These are phyloP conservation scores for Acarospora socialis DNA, from an alignment of 2,329 filamentous ascomycete species.

Conservation along the genomic window DNA sequence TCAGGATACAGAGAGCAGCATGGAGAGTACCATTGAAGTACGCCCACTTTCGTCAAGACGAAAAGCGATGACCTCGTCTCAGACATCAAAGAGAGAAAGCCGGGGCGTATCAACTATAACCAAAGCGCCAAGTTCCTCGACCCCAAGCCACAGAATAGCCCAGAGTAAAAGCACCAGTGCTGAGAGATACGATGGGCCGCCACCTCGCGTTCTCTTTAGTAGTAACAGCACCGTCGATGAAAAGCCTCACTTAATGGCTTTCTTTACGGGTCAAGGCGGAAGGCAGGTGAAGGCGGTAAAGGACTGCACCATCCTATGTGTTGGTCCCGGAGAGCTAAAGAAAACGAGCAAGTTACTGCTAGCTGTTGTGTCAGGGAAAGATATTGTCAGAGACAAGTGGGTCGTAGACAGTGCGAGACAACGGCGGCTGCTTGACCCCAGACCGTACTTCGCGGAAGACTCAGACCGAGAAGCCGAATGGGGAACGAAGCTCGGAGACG, in stretches of 20 bases:
- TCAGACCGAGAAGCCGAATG: constrained; percentile 25
- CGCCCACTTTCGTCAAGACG: not conserved
- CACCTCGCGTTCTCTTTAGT: constrained; percentile 10
- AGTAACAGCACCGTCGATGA: constrained; percentile 8
- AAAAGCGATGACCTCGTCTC: constrained; percentile 4
- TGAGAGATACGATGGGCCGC: not conserved
- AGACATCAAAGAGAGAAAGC: too few relatives aligned
- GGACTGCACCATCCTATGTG: constrained; percentile 19
- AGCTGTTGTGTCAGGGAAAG: constrained; percentile 28
- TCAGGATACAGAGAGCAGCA: too few relatives aligned
- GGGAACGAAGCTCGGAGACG: constrained; percentile 22
- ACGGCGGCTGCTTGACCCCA: constrained; percentile 23
- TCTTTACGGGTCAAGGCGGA: constrained; percentile 7
- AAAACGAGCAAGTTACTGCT: constrained; percentile 33
- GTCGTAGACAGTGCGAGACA: constrained; percentile 24
- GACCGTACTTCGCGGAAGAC: constrained; percentile 22
- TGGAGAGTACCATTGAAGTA: not conserved
- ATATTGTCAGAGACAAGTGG: constrained; percentile 35
- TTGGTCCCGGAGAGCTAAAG: constrained; percentile 24
- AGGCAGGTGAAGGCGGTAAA: constrained; percentile 5
- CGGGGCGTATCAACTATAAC: too few relatives aligned
- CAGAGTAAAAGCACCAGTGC: constrained; percentile 8
- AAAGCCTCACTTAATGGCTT: constrained; percentile 4
- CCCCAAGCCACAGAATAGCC: too few relatives aligned
- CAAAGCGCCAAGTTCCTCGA: too few relatives aligned